Conservation (phyloP, 1,284 basidiomycete species). For the Veloporphyrellus conicus region DNA sequence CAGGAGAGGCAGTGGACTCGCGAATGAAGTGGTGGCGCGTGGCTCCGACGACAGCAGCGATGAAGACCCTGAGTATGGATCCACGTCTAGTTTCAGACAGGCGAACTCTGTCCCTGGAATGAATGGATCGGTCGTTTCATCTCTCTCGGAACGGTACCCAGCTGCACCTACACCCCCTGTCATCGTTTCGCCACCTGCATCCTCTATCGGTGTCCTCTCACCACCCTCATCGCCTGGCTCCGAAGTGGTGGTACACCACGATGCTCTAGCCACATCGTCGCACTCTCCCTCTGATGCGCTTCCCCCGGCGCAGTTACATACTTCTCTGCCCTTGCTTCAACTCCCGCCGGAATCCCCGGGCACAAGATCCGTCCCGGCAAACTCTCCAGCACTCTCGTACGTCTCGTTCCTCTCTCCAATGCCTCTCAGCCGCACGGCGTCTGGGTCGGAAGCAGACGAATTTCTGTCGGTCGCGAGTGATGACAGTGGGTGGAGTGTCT, state of each 20-base stretch:
- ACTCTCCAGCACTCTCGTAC: conserved; percentile 12
- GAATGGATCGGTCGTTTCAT: conserved; percentile 20
- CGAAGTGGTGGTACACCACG: conserved; percentile 13
- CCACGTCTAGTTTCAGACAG: conserved; percentile 1
- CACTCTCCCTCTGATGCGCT: background rate
- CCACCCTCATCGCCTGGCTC: conserved; percentile 27
- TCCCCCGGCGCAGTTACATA: conserved; percentile 1
- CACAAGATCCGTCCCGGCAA: background rate
- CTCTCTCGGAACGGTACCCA: conserved; percentile 33
- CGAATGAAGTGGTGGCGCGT: conserved; percentile 14
- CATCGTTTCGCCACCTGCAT: too few relatives aligned
- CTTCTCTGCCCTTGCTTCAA: conserved; percentile 16
- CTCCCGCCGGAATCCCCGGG: conserved; percentile 4
- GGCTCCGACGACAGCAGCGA: conserved; percentile 4
- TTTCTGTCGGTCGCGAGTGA: conserved; percentile 28
- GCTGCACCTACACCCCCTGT: conserved; percentile 29
- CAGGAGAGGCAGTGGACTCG: conserved; percentile 21
- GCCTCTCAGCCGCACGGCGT: conserved; percentile 15
- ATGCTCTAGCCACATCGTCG: background rate
- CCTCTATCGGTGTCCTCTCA: too few relatives aligned
- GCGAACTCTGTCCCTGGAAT: background rate
- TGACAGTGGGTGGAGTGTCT: conserved; percentile 11
- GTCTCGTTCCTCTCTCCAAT: conserved; percentile 27
- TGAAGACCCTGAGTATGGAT: conserved; percentile 1
- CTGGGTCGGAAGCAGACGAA: conserved; percentile 29